Evolutionary conservation across 208 protist genomes (phyloP), one percentile per base, ranked within the genome.

Genomic region (Crithidia brevicula): DNA sequence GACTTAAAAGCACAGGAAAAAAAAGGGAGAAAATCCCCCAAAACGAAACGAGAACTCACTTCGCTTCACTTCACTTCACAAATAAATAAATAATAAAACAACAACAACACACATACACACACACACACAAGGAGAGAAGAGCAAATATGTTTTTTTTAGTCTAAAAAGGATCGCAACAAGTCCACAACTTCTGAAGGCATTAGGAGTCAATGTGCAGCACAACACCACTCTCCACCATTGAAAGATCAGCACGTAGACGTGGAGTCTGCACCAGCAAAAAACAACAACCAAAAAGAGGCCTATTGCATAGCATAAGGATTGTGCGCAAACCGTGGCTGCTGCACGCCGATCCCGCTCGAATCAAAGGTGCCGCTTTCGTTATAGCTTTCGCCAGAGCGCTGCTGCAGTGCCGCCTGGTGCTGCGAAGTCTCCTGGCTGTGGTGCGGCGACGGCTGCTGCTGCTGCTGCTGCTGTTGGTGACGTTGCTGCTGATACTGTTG

Each of bases 301-400:
- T 65, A 74, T 27, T 66, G 40, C 68, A 74, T 74, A 11, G 52
- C 47, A 63, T 81, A 81, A 7, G 74, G 74, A 34, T 81, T 81
- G 60, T 74, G 71, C 13, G 65, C 49, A 23, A 81, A 81, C 3
- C 76, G 76, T 22, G 47, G 42, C 42, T 54, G 34, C 33, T 63
- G 34, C 20, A 33, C 57, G 4, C 28, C 10, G 57, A 46, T 53
- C 56, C 43, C 58, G 61, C n/a, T 57, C 25, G 2, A 11, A 42
- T 60, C 73, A 20, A 28, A 66, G 56, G 25, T 69, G 27, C 66
- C 40, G n/a, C 36, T 65, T 42, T 46, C 59, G 9, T n/a, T 25
- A 36, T 61, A 60, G 51, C 34, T 54, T 56, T 64, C 58, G 3
- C 28, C 58, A 2, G 43, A 52, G 4, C 58, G 43, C 46, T 69